Conservation (phyloP, 139 green algal genomes). For the Coelastrella sp. region DNA sequence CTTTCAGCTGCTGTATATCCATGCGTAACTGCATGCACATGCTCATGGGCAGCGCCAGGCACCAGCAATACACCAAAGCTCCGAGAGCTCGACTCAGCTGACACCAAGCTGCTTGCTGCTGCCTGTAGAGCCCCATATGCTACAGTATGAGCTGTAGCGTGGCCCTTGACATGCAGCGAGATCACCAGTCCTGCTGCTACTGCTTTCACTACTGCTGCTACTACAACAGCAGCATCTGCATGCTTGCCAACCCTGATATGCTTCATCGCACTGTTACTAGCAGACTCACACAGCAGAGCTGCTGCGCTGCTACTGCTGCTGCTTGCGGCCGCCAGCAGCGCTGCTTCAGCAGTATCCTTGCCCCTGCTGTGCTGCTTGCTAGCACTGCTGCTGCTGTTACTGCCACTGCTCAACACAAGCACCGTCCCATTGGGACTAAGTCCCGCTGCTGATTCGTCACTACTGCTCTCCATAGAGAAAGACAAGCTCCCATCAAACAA, state of each 20-base stretch:
- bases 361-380: background rate
- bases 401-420: background rate
- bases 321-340: background rate
- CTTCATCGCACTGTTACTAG: background rate
- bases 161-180: slow-evolving; percentile 5
- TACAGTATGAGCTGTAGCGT: background rate
- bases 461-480: slow-evolving; percentile 11
- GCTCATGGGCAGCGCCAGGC: background rate
- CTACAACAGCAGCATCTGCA: background rate
- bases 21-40: slow-evolving; percentile 32
- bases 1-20: background rate
- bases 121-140: background rate
- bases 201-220: background rate
- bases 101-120: background rate
- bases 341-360: background rate
- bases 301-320: background rate
- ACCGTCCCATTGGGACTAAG: background rate
- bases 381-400: background rate
- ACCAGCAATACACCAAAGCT: slow-evolving; percentile 26
- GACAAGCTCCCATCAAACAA: background rate
- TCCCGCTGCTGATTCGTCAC: background rate
- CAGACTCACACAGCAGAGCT: background rate
- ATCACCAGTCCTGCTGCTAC: background rate
- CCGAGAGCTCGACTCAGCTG: background rate
- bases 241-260: background rate